phyloP scores from a whole-genome alignment of 768 basidiomycete genomes.

The Ephemerocybe angulata region DNA sequence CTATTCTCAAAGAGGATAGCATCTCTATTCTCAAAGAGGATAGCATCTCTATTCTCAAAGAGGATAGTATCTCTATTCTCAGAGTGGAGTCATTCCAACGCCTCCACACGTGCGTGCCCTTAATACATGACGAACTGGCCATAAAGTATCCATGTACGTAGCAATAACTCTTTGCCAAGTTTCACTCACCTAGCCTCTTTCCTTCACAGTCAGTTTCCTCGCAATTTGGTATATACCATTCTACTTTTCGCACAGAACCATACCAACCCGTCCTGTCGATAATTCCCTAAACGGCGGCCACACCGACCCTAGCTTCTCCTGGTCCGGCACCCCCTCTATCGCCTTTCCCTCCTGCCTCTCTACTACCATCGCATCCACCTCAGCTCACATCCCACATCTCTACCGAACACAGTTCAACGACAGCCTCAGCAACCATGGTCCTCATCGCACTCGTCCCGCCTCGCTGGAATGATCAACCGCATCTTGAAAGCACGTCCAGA shows the following conservation, averaged over 20 bases:
- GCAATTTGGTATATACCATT: too few species aligned
- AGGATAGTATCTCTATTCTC: too few species aligned
- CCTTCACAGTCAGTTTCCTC: too few species aligned
- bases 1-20: too few species aligned
- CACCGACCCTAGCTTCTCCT: conserved; percentile 39
- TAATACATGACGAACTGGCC: too few species aligned
- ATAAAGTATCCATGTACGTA: too few species aligned
- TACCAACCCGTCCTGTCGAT: background rate
- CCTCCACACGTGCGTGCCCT: too few species aligned
- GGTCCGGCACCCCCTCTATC: conserved; percentile 57
- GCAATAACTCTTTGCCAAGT: too few species aligned
- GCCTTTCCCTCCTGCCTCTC: conserved; percentile 54
- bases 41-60: too few species aligned
- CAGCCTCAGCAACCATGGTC: conserved; percentile 12
- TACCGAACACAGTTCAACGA: conserved; percentile 18
- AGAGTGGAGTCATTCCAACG: too few species aligned
- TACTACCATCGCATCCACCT: background rate
- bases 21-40: too few species aligned
- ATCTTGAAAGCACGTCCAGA: conserved; percentile 35
- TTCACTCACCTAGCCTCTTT: too few species aligned
- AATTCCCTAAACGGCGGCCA: background rate
- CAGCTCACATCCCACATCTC: conserved; percentile 15
- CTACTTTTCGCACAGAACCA: background rate
- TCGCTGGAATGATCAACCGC: conserved; percentile 10
- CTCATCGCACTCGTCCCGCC: background rate